phyloP scores from a whole-genome alignment of 345 rosid genomes.

The Aquilaria yunnanensis region DNA sequence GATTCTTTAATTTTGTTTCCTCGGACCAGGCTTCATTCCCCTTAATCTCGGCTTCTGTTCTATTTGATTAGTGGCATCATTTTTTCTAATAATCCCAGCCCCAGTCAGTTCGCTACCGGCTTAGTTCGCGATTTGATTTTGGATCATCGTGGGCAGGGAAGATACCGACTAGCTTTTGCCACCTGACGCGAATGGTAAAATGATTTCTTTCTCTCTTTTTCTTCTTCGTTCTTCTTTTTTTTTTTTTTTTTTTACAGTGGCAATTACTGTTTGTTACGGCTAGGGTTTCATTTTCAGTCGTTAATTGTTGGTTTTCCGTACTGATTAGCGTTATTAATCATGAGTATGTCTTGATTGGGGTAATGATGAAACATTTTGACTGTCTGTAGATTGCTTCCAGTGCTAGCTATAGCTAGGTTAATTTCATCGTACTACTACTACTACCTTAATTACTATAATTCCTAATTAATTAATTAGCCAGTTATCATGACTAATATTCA shows the following conservation, averaged over 20 bases:
- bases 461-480: no score
- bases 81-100: no score
- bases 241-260: background rate
- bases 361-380: conserved; percentile 20
- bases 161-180: background rate
- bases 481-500: no score
- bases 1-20: conserved; percentile 8
- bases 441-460: no score
- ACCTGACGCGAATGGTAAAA: background rate
- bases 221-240: background rate
- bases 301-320: no score
- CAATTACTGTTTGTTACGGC: conserved; percentile 5
- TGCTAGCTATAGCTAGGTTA: no score
- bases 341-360: conserved; percentile 12
- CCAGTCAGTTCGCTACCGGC: no score
- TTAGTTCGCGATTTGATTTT: background rate
- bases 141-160: background rate
- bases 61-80: no score
- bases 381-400: background rate
- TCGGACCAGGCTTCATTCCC: conserved; percentile 99
- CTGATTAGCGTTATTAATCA: background rate
- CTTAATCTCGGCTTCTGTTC: conserved; percentile 35
- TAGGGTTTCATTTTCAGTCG: no score
- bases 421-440: no score
- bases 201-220: background rate